These are phyloP conservation scores for Brassica balearica DNA, from an alignment of 441 rosid species.

Conservation along the genomic window DNA sequence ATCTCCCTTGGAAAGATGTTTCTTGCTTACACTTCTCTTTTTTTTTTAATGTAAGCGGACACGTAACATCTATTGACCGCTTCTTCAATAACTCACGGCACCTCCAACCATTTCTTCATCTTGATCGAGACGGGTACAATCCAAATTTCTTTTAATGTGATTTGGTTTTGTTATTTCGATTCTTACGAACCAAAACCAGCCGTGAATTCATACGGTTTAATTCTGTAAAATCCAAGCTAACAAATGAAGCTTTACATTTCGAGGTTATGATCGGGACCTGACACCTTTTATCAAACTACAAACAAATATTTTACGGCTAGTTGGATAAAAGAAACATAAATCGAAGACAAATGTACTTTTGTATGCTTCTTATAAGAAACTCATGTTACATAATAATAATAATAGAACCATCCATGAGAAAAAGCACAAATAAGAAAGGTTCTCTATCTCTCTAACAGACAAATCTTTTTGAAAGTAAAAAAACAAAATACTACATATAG, in stretches of 20 bases:
- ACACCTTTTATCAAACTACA: neutral
- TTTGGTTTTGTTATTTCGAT: slow-evolving; percentile 1
- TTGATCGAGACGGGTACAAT: slow-evolving; percentile 5
- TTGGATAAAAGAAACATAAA: neutral
- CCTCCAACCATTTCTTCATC: neutral
- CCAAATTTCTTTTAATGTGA: neutral
- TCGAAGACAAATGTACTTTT: neutral
- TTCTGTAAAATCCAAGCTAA: neutral
- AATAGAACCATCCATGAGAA: neutral
- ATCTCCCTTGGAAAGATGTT: slow-evolving; percentile 8
- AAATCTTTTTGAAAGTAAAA: neutral
- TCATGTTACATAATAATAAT: slow-evolving; percentile 25
- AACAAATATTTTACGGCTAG: neutral
- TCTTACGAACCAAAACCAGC: neutral
- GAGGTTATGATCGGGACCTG: neutral
- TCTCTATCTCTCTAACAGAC: slow-evolving; percentile 26
- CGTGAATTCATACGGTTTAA: neutral
- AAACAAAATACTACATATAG: neutral
- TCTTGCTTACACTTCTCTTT: slow-evolving; percentile 15
- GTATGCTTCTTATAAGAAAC: neutral
- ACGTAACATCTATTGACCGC: slow-evolving; percentile 36
- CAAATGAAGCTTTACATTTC: neutral
- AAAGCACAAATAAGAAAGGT: slow-evolving; percentile 8
- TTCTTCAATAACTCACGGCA: slow-evolving; percentile 27
- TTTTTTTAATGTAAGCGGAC: slow-evolving; percentile 13